Base-by-base conservation (phyloP, 176 grass and related monocot species). In the Calamus simplicifolius region DNA sequence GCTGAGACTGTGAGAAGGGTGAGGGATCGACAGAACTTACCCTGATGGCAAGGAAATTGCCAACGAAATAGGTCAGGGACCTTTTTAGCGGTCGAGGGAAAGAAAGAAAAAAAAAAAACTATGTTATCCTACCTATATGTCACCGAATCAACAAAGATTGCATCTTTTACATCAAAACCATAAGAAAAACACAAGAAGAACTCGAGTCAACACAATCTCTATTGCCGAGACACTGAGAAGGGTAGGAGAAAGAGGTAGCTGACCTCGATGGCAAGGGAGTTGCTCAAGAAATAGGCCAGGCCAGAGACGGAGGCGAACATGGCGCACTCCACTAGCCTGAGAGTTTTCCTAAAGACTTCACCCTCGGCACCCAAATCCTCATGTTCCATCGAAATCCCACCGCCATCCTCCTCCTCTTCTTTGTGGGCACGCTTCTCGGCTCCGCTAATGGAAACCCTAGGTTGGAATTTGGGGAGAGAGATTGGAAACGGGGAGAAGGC, bases 241-340 rank as follows among this genome's bases (percentile, higher is more conserved):
- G 7, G 2, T 43, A 43, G 18, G 14, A n/a, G 8, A 0, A 29
- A 28, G 50, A 10, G 63, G 43, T 25, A 59, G 27, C 19, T 61
- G 38, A 90, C 92, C 72, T 96, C 87, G 29, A 97, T 80, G 58
- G 77, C 81, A 16, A 97, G 86, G 66, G 87, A 90, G 52, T 91
- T 97, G 84, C 83, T 97, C 68, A 90, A 77, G 80, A 90, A 97
- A 69, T 97, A 97, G 0, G 87, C 83, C 18, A 97, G 87, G 4
- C 87, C 87, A 4, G 78, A 67, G n/a, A 97, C 75, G 25, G 87
- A 79, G 0, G 92, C 92, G 63, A 97, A 97, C 92, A 97, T 96
- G 3, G 87, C 77, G 78, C 92, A 96, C 87, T 96, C 92, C 6
- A 96, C 92, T 49, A 96, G 81, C 53, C 67, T 56, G 59, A 85